Conservation (phyloP, 441 rosid genomes). For the Hypseocharis bilobata region DNA sequence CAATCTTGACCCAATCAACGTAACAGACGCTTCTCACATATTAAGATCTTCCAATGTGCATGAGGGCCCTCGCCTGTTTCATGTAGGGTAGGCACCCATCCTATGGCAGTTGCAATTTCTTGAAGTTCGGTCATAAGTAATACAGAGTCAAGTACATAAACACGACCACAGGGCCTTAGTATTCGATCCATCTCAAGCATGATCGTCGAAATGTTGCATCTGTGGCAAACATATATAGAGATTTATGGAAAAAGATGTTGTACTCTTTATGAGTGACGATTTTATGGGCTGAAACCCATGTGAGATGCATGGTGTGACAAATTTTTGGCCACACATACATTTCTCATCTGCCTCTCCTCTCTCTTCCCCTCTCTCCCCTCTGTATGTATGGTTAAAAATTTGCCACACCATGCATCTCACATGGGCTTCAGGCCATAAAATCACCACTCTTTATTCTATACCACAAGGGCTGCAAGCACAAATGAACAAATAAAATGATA, state of each 20-base stretch:
- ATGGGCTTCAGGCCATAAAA: too few species aligned
- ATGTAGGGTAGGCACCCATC: slow-evolving; percentile 32
- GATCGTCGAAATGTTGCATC: slow-evolving; percentile 45
- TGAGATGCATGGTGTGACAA: too few species aligned
- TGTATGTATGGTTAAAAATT: neutral
- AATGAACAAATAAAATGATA: too few species aligned
- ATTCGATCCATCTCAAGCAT: slow-evolving; percentile 56
- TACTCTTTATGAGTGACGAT: neutral
- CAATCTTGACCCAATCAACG: too few species aligned
- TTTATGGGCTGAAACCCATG: neutral
- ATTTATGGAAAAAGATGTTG: neutral
- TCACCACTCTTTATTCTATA: neutral
- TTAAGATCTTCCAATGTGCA: slow-evolving; percentile 45
- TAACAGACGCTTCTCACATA: slow-evolving; percentile 42
- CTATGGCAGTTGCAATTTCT: slow-evolving; percentile 34
- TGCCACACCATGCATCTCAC: too few species aligned
- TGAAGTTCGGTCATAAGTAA: slow-evolving; percentile 39
- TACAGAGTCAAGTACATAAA: slow-evolving; percentile 41
- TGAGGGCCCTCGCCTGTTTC: slow-evolving; percentile 49
- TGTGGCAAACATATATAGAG: slow-evolving; percentile 13
- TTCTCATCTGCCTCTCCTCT: too few species aligned
- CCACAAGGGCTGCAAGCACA: neutral
- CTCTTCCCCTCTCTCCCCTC: too few species aligned
- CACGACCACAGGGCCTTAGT: slow-evolving; percentile 44
- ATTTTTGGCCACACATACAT: too few species aligned